Percentiles rank a stretch among this genome's conserved stretches.
These are phyloP conservation scores for Echria macrotheca DNA, from an alignment of 495 filamentous ascomycete species.

Conservation along the genomic window DNA sequence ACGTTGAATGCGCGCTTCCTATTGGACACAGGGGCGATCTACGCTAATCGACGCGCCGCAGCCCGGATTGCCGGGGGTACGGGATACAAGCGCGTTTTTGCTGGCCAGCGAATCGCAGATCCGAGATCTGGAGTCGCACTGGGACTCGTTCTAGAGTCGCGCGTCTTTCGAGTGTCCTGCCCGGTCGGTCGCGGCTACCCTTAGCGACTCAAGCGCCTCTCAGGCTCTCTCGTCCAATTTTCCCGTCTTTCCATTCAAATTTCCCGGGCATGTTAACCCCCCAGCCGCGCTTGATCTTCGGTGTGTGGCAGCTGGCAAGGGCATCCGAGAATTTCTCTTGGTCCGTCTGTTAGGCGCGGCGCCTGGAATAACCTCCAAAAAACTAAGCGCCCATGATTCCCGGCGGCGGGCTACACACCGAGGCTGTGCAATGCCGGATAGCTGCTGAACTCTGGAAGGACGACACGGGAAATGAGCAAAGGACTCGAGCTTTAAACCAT, in stretches of 20 bases:
- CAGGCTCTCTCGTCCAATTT: no score
- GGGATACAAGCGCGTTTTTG: conserved; percentile 13
- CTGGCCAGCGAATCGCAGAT: conserved; percentile 6
- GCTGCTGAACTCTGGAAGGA: neutral
- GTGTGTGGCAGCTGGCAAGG: no score
- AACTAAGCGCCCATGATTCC: conserved; percentile 9
- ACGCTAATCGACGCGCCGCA: conserved; percentile 18
- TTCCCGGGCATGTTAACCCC: no score
- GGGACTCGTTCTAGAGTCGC: no score
- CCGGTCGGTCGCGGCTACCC: no score
- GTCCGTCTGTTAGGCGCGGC: no score
- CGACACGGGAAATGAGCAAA: neutral
- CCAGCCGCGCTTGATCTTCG: no score
- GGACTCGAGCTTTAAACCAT: neutral
- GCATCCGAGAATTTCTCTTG: no score
- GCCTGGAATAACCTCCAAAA: no score
- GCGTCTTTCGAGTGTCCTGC: no score
- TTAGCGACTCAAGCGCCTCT: neutral
- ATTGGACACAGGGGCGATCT: conserved; percentile 2
- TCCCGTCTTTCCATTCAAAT: no score
- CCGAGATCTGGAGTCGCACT: conserved; percentile 7
- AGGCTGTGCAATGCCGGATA: conserved; percentile 5
- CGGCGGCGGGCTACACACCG: no score
- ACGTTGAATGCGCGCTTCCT: conserved; percentile 1
- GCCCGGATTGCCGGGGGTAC: conserved; percentile 1